Base-by-base conservation (phyloP, 2,329 filamentous ascomycete genomes). In the Endoconidiophora laricicola region DNA sequence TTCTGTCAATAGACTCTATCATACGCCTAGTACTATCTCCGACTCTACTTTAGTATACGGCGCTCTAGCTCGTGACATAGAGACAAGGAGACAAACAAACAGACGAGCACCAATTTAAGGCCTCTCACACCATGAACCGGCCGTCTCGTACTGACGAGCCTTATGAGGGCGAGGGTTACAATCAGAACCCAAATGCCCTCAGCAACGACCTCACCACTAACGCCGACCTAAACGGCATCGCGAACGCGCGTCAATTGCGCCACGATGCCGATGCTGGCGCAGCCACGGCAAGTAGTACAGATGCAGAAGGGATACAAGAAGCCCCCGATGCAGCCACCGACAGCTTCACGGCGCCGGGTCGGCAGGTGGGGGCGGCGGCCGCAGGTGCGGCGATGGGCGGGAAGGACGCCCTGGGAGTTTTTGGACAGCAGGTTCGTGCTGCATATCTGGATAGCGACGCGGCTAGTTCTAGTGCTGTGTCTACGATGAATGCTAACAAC, bases 221-320 rank as follows among this genome's bases (percentile, higher is more conserved):
- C 56, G 67, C 74, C 63, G 72, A 76, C 58, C 63, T 75, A 52
- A 74, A 74, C 54, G 72, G 72, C 54, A 71, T 72, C 54, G 63
- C 69, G 55, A 76, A 76, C 59, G 60, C 68, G 18, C 68, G 71
- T 20, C 65, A 69, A 56, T 63, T 50, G 6, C 51, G 38, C 6
- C 24, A 40, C 4, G 50, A 44, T 18, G 23, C 39, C 3, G 44
- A 37, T 16, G 12, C 23, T 22, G 50, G 45, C 4, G 10, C 39
- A 20, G 33, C 14, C 9, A 40, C 40, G 3, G 48, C 40, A 41
- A 50, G 47, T 41, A 29, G 26, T 6, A 42, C 18, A 5, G 53
- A 37, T 29, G 41, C 24, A 4, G 44, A 52, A 12, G 44, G 37
- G 22, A 42, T 38, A 37, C 14, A 4, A 12, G 48, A 50, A 20